A percentile compares a stretch with the other conserved stretches of the same genome.
Evolutionary conservation across 1,284 basidiomycete genomes (phyloP).

Genomic region (Tilletia setariae): DNA sequence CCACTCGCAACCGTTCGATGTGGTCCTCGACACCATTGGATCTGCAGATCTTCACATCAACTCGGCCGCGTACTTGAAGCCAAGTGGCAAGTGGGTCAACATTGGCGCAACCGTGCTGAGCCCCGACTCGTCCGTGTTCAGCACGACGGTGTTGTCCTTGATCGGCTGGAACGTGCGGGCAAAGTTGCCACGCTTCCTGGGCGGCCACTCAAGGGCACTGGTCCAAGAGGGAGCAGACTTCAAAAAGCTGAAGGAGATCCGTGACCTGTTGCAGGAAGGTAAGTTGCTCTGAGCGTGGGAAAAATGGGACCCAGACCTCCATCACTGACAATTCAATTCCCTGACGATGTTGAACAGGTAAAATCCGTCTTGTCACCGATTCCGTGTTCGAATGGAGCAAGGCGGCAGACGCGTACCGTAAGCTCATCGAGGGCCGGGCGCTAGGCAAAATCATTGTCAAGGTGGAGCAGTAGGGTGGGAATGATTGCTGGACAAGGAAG

Average conservation of each 20-base stretch:
- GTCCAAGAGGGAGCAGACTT: neutral
- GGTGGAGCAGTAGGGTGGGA: neutral
- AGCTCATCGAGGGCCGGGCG: slow-evolving; percentile 21
- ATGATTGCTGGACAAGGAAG: neutral
- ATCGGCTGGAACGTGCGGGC: neutral
- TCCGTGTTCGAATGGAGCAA: slow-evolving; percentile 15
- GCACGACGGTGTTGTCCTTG: neutral
- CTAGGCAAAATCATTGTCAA: slow-evolving; percentile 21
- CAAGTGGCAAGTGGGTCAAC: neutral
- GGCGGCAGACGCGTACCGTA: slow-evolving; percentile 18
- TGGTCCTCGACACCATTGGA: slow-evolving; percentile 22
- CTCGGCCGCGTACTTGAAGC: slow-evolving; percentile 14
- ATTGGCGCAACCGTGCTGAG: slow-evolving; percentile 12
- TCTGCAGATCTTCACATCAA: neutral
- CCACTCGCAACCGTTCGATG: slow-evolving; percentile 17
- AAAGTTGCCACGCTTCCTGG: slow-evolving; percentile 11
- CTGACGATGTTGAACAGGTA: neutral
- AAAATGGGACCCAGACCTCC: neutral
- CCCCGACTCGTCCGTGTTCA: slow-evolving; percentile 13
- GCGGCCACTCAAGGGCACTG: slow-evolving; percentile 16
- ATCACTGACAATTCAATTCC: neutral
- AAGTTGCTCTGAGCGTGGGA: neutral
- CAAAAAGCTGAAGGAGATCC: neutral
- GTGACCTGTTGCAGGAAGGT: neutral
- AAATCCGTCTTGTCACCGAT: slow-evolving; percentile 18